phyloP scores from a whole-genome alignment of 345 rosid species.

The Rhizophora mangle region DNA sequence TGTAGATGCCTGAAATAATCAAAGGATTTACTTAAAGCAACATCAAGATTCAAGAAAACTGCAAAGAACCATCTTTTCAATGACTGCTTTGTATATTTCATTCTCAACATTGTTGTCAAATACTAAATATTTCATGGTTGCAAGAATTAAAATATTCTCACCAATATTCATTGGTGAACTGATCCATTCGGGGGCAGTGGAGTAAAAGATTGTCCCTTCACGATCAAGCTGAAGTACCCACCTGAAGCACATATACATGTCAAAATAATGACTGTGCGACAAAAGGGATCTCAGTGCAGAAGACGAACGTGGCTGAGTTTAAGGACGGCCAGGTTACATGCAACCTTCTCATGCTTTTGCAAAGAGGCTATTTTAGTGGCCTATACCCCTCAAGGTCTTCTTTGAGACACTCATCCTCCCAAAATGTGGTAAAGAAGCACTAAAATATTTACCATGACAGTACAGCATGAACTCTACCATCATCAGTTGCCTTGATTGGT shows the following conservation, averaged over 20 bases:
- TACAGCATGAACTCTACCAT: slow-evolving; percentile 77
- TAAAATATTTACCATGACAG: slow-evolving; percentile 63
- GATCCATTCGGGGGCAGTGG: slow-evolving; percentile 92
- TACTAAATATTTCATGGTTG: background rate
- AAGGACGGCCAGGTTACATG: background rate
- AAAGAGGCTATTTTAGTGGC: too few species aligned
- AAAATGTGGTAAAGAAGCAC: background rate
- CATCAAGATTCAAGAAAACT: too few species aligned
- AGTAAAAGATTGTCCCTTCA: slow-evolving; percentile 76
- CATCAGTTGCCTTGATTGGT: slow-evolving; percentile 45
- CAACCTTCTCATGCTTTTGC: too few species aligned
- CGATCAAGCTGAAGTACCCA: slow-evolving; percentile 91
- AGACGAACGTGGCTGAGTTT: background rate
- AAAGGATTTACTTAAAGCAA: too few species aligned
- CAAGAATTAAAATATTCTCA: slow-evolving; percentile 22
- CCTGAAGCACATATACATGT: slow-evolving; percentile 39
- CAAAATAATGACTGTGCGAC: background rate
- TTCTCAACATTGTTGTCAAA: background rate
- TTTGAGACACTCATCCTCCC: background rate
- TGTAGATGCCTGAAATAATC: too few species aligned
- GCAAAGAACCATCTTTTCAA: too few species aligned
- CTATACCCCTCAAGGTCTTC: too few species aligned
- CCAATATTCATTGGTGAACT: slow-evolving; percentile 43
- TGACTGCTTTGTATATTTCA: too few species aligned
- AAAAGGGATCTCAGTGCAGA: background rate